A percentile compares a stretch with the other conserved stretches of the same genome.
Evolutionary conservation across 2,329 filamentous ascomycete species (phyloP).

Genomic region (Stagonosporopsis chrysanthemi): DNA sequence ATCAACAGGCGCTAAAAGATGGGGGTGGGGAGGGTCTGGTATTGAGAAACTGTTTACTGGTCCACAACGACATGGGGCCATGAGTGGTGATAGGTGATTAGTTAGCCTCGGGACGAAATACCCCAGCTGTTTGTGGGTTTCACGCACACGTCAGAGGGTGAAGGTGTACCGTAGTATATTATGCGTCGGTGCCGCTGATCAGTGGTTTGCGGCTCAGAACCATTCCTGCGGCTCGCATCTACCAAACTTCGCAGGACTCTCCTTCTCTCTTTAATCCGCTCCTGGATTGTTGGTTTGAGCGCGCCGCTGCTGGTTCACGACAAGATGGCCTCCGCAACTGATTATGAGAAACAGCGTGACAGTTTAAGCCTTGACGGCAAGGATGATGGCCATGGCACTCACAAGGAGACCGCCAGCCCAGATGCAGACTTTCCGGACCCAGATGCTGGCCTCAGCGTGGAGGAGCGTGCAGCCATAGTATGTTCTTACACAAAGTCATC

Average conservation of each 20-base stretch:
- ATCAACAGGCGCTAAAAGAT: slow-evolving; percentile 26
- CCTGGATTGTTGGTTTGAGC: background rate
- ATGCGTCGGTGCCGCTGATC: slow-evolving; percentile 10
- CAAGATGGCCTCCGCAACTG: slow-evolving; percentile 33
- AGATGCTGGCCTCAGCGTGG: slow-evolving; percentile 69
- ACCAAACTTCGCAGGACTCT: background rate
- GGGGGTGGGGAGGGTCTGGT: slow-evolving; percentile 20
- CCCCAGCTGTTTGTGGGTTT: slow-evolving; percentile 11
- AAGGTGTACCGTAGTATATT: slow-evolving; percentile 3
- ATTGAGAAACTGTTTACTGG: slow-evolving; percentile 9
- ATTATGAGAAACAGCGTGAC: slow-evolving; percentile 27
- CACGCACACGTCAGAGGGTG: slow-evolving; percentile 12
- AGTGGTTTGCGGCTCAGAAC: slow-evolving; percentile 14
- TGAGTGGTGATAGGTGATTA: slow-evolving; percentile 17
- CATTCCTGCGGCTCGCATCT: slow-evolving; percentile 3
- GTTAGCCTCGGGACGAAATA: slow-evolving; percentile 24
- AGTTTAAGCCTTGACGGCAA: slow-evolving; percentile 33
- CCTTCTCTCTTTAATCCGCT: background rate
- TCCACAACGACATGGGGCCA: background rate
- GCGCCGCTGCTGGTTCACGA: background rate
- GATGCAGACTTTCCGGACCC: slow-evolving; percentile 57
- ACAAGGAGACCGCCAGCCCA: slow-evolving; percentile 20
- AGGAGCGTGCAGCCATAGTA: slow-evolving; percentile 69
- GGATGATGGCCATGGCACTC: slow-evolving; percentile 22
- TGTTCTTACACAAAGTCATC: slow-evolving; percentile 31